Evolutionary conservation across 352 stramenopile species (phyloP).

Genomic region (Pythium phragmiticola): DNA sequence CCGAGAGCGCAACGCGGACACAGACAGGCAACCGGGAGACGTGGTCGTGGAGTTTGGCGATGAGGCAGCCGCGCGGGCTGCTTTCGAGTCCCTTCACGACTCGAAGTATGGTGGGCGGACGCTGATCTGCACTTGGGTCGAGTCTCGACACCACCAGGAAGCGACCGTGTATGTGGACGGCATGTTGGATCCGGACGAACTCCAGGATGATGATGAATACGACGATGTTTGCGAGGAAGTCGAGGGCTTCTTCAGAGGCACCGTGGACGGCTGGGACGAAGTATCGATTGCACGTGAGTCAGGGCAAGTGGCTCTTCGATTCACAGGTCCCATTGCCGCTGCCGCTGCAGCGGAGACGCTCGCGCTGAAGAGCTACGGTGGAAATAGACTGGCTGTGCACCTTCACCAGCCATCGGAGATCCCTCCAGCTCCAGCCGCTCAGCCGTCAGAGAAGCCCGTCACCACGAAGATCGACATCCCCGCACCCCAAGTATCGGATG

Average conservation of each 20-base stretch:
- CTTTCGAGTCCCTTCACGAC: conserved; percentile 24
- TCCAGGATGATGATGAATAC: conserved; percentile 55
- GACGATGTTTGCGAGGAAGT: conserved; percentile 44
- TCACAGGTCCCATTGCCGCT: neutral
- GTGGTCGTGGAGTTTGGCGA: conserved; percentile 24
- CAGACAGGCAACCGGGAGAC: conserved; percentile 2
- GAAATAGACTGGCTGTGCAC: neutral
- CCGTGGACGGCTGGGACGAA: conserved; percentile 18
- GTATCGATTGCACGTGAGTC: conserved; percentile 24
- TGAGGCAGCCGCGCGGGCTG: conserved; percentile 1
- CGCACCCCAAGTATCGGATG: conserved; percentile 1
- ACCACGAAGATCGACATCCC: neutral
- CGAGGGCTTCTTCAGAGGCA: conserved; percentile 27
- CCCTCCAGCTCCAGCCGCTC: neutral
- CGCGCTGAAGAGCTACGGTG: conserved; percentile 6
- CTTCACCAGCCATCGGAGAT: neutral
- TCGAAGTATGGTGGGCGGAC: conserved; percentile 25
- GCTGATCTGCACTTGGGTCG: conserved; percentile 17
- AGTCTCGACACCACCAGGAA: neutral
- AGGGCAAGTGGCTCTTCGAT: conserved; percentile 9
- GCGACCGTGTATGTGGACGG: conserved; percentile 19
- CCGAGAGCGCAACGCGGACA: neutral
- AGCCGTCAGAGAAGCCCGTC: neutral
- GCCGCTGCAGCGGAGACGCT: neutral
- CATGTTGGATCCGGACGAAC: conserved; percentile 42